Conservation (phyloP, 2,329 filamentous ascomycete species). For the Bipolaris zeicola region DNA sequence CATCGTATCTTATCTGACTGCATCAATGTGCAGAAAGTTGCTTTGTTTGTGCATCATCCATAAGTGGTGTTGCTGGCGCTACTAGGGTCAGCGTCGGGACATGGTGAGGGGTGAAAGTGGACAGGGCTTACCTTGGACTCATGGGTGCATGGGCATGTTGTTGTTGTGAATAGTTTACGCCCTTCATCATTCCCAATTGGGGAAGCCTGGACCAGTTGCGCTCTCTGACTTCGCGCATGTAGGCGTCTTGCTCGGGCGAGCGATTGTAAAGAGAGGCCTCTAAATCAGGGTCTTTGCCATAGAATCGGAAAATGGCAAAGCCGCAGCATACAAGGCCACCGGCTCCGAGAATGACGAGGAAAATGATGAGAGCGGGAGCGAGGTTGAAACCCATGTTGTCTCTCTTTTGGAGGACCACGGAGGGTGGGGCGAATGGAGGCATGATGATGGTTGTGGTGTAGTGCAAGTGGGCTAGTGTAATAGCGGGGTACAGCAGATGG, state of each 20-base stretch:
- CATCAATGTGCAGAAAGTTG: background rate
- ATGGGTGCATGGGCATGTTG: conserved; percentile 20
- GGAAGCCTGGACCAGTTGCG: conserved; percentile 29
- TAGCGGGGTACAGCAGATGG: background rate
- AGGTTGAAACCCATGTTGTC: conserved; percentile 38
- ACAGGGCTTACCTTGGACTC: conserved; percentile 18
- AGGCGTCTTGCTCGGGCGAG: conserved; percentile 37
- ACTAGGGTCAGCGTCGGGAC: conserved; percentile 4
- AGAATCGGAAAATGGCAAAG: conserved; percentile 32
- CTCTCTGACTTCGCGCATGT: conserved; percentile 41
- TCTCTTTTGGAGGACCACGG: conserved; percentile 27
- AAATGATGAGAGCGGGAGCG: conserved; percentile 33
- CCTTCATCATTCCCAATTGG: conserved; percentile 1
- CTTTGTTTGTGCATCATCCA: conserved; percentile 13
- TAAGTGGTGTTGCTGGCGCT: conserved; percentile 22
- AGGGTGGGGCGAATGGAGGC: conserved; percentile 6
- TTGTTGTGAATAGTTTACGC: conserved; percentile 9
- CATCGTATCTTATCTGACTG: background rate
- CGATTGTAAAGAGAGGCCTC: conserved; percentile 15
- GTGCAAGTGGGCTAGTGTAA: background rate
- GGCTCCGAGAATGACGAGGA: conserved; percentile 38
- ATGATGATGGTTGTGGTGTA: background rate
- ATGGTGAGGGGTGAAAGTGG: background rate
- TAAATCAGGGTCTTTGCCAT: conserved; percentile 9
- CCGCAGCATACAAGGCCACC: conserved; percentile 26